Percentiles rank a stretch among this genome's conserved stretches.
These are phyloP conservation scores for Luffa aegyptiaca DNA, from an alignment of 306 rosid genomes.

Conservation along the genomic window DNA sequence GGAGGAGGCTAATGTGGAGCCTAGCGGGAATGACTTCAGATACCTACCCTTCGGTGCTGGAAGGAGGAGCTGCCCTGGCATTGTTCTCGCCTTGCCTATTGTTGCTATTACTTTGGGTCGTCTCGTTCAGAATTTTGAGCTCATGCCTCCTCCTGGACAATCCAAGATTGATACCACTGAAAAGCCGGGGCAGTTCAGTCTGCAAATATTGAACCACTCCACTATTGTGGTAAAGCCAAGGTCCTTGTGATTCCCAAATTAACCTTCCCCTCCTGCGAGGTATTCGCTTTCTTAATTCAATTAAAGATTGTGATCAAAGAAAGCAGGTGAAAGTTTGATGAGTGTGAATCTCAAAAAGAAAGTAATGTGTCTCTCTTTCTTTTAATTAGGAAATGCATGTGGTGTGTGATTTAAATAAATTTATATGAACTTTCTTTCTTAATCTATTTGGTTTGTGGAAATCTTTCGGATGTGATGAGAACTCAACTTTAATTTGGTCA, in stretches of 20 bases:
- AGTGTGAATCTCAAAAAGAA: background rate
- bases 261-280: background rate
- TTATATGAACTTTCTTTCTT: background rate
- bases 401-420: background rate
- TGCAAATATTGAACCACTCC: conserved; percentile 77
- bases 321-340: background rate
- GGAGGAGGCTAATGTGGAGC: conserved; percentile 68
- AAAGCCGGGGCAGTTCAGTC: conserved; percentile 82
- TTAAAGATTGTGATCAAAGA: background rate
- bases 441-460: background rate
- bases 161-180: conserved; percentile 54
- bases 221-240: conserved; percentile 63
- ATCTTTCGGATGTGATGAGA: background rate
- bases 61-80: conserved; percentile 84
- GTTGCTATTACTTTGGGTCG: conserved; percentile 73
- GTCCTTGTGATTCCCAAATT: background rate
- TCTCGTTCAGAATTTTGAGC: conserved; percentile 68
- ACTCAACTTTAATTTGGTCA: too few species aligned
- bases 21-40: conserved; percentile 78
- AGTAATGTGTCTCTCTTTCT: background rate
- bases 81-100: conserved; percentile 70
- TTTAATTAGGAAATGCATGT: background rate
- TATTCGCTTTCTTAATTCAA: background rate
- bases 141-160: conserved; percentile 71
- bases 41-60: conserved; percentile 88